Conservation (phyloP, 192 early-diverging fungal genomes). For the Linnemannia schmuckeri region DNA sequence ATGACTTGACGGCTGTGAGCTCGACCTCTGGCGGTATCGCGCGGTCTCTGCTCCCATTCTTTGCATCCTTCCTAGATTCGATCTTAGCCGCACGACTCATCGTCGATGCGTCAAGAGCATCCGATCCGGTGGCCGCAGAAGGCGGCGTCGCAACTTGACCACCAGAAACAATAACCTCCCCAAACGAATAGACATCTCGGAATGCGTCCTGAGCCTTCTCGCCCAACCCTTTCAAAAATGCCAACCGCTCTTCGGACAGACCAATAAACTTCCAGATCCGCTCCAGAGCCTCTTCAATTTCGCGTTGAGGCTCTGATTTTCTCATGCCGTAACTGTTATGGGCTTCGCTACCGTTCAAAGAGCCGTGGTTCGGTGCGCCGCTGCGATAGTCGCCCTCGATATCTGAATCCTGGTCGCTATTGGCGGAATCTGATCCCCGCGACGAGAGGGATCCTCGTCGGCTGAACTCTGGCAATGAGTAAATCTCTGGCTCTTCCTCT, state of each 20-base stretch:
- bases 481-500: not conserved
- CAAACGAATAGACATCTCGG: slow-evolving; percentile 15
- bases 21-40: slow-evolving; percentile 13
- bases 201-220: slow-evolving; percentile 15
- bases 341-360: slow-evolving; percentile 1
- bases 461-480: not conserved
- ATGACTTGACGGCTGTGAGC: slow-evolving; percentile 15
- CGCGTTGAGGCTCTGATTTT: not conserved
- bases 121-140: not conserved
- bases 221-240: slow-evolving; percentile 5
- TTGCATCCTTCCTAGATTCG: not conserved
- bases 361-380: not conserved
- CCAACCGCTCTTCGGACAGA: slow-evolving; percentile 4
- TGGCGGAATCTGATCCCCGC: slow-evolving; percentile 22
- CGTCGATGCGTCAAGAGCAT: not conserved
- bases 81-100: not conserved
- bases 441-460: slow-evolving; percentile 26
- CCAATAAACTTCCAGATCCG: slow-evolving; percentile 8
- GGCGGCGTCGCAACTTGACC: not conserved
- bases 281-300: not conserved
- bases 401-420: slow-evolving; percentile 11
- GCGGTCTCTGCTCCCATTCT: not conserved
- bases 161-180: slow-evolving; percentile 7
- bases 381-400: not conserved
- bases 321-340: not conserved